phyloP scores from a whole-genome alignment of 192 early-diverging fungal genomes.

The Phycomyces blakesleeanus region DNA sequence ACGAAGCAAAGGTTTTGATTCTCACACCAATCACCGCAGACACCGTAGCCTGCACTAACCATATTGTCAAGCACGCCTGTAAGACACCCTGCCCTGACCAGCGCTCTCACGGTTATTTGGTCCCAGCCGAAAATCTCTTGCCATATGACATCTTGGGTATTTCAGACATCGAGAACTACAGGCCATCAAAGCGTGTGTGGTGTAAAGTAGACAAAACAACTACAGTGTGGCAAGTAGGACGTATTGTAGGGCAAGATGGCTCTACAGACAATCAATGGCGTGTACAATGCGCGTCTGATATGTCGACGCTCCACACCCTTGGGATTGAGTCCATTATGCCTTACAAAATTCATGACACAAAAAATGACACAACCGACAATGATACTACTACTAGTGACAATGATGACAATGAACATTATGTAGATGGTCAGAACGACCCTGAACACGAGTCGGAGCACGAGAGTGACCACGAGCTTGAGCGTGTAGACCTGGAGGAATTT shows the following conservation, averaged over 20 bases:
- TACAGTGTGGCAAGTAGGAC: not conserved
- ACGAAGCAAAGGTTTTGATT: not conserved
- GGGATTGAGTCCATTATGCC: not conserved
- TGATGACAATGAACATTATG: not conserved
- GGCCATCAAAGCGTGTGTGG: not conserved
- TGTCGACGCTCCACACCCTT: not conserved
- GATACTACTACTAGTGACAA: too few relatives aligned
- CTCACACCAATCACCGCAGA: constrained; percentile 3
- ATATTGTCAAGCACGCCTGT: not conserved
- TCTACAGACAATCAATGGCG: not conserved
- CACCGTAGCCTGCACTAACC: not conserved
- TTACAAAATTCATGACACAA: not conserved
- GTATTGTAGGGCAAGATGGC: not conserved
- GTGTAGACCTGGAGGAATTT: not conserved
- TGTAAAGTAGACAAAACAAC: not conserved
- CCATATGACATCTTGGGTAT: not conserved
- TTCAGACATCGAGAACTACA: not conserved
- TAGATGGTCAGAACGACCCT: not conserved
- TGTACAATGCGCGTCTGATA: not conserved
- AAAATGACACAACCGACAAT: too few relatives aligned
- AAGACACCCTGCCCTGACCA: not conserved
- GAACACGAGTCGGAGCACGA: not conserved
- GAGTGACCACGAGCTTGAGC: not conserved
- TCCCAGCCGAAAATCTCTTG: not conserved
- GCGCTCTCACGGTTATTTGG: constrained; percentile 1